Evolutionary conservation across 305 asterid species (phyloP), one percentile per base, ranked within the genome.

Genomic region (Fraxinus platypoda): DNA sequence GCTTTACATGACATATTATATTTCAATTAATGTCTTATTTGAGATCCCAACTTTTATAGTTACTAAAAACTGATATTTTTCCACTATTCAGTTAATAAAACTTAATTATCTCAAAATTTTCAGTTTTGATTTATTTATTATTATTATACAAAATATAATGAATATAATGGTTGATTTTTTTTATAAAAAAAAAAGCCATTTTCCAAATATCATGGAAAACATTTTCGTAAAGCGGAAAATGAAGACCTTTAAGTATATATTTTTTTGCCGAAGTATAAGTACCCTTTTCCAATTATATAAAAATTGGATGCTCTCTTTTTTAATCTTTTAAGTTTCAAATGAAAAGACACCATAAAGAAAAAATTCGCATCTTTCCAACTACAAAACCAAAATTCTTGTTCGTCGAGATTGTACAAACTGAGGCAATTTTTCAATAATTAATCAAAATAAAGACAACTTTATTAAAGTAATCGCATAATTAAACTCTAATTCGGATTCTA

Each of bases 401-500:
- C 82, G 86, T 85, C 81, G 80, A 74, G 77, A 70, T 75, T 72
- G 80, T 78, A 26, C 37, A 80, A 85, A 86, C 82, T 82, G 83
- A 82, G 85, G 33, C 74, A 78, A 83, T 90, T 92, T 89, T 88
- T 81, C 81, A 79, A 75, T 87, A 80, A 75, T 81, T 81, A 52
- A 80, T 74, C 46, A 30, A 88, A 79, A 84, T 82, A 89, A 86
- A 87, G 87, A 74, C 31, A n/a, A 46, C 90, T 90, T 90, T 89
- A 88, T 84, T 81, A 89, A 89, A 89, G 91, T 72, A 84, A 85
- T 84, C 85, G 84, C 90, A 87, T 80, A 28, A 84, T 79, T 84
- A 81, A 86, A 75, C 75, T 62, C 76, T 46, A 33, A 78, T 35
- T 81, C 59, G 80, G 57, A 74, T 83, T 79, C 54, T 71, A 80